Evolutionary conservation across 805 yeast genomes (phyloP).

Genomic region (Jamesozyma jinghongensis): DNA sequence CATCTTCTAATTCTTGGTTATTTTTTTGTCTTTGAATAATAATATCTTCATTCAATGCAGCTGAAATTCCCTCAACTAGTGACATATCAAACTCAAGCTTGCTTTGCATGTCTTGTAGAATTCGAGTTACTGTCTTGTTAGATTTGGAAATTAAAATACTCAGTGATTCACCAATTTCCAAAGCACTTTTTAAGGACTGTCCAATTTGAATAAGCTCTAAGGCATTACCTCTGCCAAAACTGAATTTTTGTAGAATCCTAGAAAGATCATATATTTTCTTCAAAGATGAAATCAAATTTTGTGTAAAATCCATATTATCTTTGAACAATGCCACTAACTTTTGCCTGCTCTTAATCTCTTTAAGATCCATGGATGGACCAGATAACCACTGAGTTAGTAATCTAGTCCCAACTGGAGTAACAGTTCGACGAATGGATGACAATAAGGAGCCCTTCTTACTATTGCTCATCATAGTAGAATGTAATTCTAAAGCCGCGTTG

Average conservation of each 20-base stretch:
- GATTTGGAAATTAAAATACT: constrained; percentile 15
- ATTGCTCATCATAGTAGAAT: constrained; percentile 47
- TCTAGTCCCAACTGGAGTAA: constrained; percentile 74
- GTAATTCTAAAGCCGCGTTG: constrained; percentile 64
- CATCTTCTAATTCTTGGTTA: background rate
- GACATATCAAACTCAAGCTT: constrained; percentile 33
- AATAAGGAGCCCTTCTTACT: constrained; percentile 61
- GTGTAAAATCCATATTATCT: constrained; percentile 24
- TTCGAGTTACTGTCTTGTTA: constrained; percentile 20
- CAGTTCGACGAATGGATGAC: constrained; percentile 61
- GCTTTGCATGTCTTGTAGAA: constrained; percentile 18
- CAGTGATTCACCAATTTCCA: constrained; percentile 23
- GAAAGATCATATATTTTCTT: constrained; percentile 47
- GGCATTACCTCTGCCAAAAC: constrained; percentile 40
- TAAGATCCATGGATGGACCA: constrained; percentile 59
- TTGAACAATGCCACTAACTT: constrained; percentile 39
- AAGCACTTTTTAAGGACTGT: constrained; percentile 31
- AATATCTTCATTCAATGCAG: constrained; percentile 35
- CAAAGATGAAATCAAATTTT: constrained; percentile 31
- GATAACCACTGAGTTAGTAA: constrained; percentile 73
- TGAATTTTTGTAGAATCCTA: constrained; percentile 49
- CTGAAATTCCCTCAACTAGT: constrained; percentile 36
- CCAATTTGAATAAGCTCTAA: constrained; percentile 39
- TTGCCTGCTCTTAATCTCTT: constrained; percentile 50
- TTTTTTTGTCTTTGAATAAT: constrained; percentile 12